Evolutionary conservation across 257 asterid species (phyloP).

Genomic region (Solanum peruvianum): DNA sequence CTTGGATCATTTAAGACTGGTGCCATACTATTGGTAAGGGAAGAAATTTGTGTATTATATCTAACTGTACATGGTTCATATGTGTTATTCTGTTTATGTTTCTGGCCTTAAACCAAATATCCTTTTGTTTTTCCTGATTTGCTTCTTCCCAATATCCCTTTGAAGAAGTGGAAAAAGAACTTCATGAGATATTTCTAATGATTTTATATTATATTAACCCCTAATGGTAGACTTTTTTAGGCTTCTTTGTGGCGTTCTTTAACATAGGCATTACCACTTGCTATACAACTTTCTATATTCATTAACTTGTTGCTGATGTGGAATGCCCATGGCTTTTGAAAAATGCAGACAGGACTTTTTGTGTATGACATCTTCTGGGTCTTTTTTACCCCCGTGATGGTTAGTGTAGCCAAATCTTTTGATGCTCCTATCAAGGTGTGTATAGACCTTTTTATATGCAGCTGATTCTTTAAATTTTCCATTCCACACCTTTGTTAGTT

Average conservation of each 20-base stretch:
- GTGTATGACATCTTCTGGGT: conserved; percentile 95
- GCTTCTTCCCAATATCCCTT: neutral
- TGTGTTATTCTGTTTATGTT: neutral
- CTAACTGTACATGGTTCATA: neutral
- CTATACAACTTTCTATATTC: neutral
- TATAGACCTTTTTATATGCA: neutral
- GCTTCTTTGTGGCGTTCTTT: neutral
- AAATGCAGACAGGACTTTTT: conserved; percentile 85
- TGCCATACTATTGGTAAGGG: conserved; percentile 82
- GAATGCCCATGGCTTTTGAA: neutral
- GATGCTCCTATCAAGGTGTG: conserved; percentile 95
- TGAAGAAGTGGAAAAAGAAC: neutral
- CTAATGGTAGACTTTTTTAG: neutral
- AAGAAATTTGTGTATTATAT: neutral
- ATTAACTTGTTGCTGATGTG: neutral
- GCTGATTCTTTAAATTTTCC: neutral
- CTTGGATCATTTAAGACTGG: conserved; percentile 99
- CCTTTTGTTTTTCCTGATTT: neutral
- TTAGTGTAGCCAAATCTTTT: conserved; percentile 91
- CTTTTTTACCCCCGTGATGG: conserved; percentile 97
- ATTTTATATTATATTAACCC: neutral
- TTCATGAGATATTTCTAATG: neutral
- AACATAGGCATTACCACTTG: neutral
- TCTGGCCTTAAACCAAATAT: neutral
- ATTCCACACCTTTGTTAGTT: neutral